Conservation (phyloP, 108 stramenopile genomes). For the Halocafeteria seosinensis region DNA sequence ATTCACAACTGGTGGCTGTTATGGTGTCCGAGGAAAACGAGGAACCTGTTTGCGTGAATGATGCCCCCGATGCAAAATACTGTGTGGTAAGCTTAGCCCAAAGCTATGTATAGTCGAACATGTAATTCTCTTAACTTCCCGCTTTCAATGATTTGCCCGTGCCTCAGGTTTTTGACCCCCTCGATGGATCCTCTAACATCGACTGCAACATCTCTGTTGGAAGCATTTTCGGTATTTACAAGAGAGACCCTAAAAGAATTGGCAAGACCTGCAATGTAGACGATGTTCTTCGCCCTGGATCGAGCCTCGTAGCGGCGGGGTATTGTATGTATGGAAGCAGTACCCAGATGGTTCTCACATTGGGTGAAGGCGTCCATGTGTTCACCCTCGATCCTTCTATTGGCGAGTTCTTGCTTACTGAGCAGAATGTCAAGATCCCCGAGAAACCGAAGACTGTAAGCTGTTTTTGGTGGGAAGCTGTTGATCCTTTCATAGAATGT, state of each 20-base stretch:
- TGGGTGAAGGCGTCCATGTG: constrained; percentile 63
- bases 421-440: constrained; percentile 67
- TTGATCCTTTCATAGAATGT: no score
- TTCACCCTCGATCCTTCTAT: constrained; percentile 94
- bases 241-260: constrained; percentile 35
- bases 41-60: constrained; percentile 81
- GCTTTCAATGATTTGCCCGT: no score
- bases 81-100: no score
- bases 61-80: constrained; percentile 63
- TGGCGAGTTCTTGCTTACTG: constrained; percentile 93
- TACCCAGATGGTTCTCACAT: constrained; percentile 84
- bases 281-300: constrained; percentile 75
- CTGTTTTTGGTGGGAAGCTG: no score
- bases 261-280: constrained; percentile 50
- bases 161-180: constrained; percentile 94
- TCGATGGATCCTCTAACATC: constrained; percentile 94
- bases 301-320: constrained; percentile 72
- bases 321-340: constrained; percentile 88
- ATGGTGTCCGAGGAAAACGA: constrained; percentile 94
- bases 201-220: constrained; percentile 98
- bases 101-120: no score
- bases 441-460: constrained; percentile 59
- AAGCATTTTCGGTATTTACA: constrained; percentile 89
- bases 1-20: no score
- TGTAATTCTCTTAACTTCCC: no score